phyloP scores from a whole-genome alignment of 2,329 filamentous ascomycete genomes.

The Pestalotiopsis fici region DNA sequence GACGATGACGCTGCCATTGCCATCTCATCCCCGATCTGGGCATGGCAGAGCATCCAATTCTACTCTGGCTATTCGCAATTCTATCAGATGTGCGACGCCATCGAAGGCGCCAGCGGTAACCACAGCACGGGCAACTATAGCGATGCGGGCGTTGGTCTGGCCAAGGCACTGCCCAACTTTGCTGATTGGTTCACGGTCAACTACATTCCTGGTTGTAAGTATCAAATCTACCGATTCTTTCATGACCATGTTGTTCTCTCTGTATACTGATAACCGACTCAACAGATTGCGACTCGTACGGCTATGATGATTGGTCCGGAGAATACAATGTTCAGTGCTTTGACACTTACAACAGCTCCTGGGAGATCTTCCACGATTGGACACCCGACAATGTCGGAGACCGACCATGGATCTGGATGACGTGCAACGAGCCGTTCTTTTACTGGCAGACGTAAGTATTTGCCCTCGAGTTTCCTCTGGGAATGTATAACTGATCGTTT shows the following conservation, averaged over 20 bases:
- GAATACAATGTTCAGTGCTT: constrained; percentile 48
- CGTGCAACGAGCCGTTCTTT: constrained; percentile 62
- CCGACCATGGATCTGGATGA: constrained; percentile 61
- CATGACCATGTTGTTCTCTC: not conserved
- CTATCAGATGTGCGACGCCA: constrained; percentile 33
- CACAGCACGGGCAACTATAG: constrained; percentile 22
- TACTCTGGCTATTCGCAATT: constrained; percentile 34
- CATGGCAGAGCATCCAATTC: constrained; percentile 38
- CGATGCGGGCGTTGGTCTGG: constrained; percentile 49
- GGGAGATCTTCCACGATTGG: constrained; percentile 51
- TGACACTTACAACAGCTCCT: constrained; percentile 53
- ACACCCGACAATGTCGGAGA: constrained; percentile 45
- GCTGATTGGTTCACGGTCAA: constrained; percentile 50
- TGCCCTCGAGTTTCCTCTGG: not conserved
- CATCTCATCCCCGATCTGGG: constrained; percentile 24
- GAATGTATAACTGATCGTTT: constrained; percentile 7
- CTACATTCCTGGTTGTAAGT: constrained; percentile 49
- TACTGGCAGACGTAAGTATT: constrained; percentile 53
- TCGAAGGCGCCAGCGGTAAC: constrained; percentile 33
- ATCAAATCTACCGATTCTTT: not conserved
- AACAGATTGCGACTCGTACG: constrained; percentile 42
- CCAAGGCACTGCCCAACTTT: constrained; percentile 53
- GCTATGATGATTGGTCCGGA: constrained; percentile 45
- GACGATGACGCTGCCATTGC: constrained; percentile 52
- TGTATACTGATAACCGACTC: not conserved